Percentiles rank a stretch among this genome's conserved stretches.
Conservation (phyloP, 345 rosid species). For the Eucalyptus melliodora region DNA sequence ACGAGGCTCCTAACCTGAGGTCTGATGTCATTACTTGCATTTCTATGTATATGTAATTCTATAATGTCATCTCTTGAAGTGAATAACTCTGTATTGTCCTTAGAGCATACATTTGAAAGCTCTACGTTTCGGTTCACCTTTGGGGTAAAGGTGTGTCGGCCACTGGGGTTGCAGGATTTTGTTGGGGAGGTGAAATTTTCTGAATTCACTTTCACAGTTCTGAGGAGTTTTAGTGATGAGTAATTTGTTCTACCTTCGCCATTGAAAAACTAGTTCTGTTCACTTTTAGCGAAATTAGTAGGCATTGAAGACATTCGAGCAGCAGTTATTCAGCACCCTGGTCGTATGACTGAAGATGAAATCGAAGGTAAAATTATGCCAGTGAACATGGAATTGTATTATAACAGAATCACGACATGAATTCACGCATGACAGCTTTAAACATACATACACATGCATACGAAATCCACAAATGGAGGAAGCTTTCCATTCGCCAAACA, state of each 20-base stretch:
- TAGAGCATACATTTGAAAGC: too few relatives aligned
- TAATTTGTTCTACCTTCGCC: neutral
- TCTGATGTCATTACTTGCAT: neutral
- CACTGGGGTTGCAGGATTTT: slow-evolving; percentile 24
- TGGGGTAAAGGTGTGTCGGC: slow-evolving; percentile 5
- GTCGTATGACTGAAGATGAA: slow-evolving; percentile 9
- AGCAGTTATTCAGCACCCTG: slow-evolving; percentile 20
- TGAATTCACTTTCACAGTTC: neutral
- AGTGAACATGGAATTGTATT: neutral
- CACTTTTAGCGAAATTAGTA: slow-evolving; percentile 4
- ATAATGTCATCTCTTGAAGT: neutral
- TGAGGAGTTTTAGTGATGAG: neutral
- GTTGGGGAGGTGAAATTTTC: slow-evolving; percentile 22
- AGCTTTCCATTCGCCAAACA: too few relatives aligned
- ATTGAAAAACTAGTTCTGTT: neutral
- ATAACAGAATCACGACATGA: too few relatives aligned
- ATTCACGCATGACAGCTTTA: too few relatives aligned
- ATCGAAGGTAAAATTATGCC: slow-evolving; percentile 5
- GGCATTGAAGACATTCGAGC: slow-evolving; percentile 1
- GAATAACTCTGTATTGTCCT: neutral
- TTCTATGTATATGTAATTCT: neutral
- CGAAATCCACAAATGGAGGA: too few relatives aligned
- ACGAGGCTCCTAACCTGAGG: slow-evolving; percentile 34
- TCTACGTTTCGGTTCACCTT: too few relatives aligned
- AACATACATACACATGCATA: too few relatives aligned